These are phyloP conservation scores for Orbilia oligospora DNA, from an alignment of 2,329 filamentous ascomycete species.

Conservation along the genomic window DNA sequence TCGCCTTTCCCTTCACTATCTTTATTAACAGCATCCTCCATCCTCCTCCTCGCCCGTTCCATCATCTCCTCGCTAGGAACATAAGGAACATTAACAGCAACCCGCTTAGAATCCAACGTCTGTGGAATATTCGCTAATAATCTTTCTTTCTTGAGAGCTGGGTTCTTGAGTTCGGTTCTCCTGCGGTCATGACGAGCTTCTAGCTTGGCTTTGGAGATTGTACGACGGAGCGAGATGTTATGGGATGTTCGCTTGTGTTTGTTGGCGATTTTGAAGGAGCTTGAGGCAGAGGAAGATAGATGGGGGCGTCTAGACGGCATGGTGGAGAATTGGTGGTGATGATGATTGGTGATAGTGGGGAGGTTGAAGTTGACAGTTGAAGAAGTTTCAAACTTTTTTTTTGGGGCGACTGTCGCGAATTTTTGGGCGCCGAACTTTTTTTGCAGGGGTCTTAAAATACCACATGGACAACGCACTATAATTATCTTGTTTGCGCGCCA, in stretches of 20 bases:
- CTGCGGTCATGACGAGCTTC: conserved; percentile 83
- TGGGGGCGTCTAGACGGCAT: conserved; percentile 46
- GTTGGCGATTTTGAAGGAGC: conserved; percentile 75
- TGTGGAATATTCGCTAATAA: conserved; percentile 82
- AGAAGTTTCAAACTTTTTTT: conserved; percentile 4
- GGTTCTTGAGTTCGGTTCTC: conserved; percentile 87
- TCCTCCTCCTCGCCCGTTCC: conserved; percentile 47
- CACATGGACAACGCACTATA: conserved; percentile 6
- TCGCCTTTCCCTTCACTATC: conserved; percentile 11
- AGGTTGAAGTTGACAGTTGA: conserved; percentile 7
- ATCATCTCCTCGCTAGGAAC: conserved; percentile 49
- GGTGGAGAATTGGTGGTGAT: background rate
- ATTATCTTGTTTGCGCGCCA: no score
- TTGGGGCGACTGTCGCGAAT: background rate
- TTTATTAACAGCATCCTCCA: conserved; percentile 27
- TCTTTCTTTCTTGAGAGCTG: conserved; percentile 79
- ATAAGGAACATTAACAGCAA: conserved; percentile 66
- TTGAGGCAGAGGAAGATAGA: conserved; percentile 9
- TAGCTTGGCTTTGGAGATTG: conserved; percentile 79
- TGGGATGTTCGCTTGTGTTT: conserved; percentile 84
- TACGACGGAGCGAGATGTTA: conserved; percentile 84
- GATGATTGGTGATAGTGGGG: background rate
- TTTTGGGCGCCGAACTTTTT: background rate
- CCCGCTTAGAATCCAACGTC: conserved; percentile 88
- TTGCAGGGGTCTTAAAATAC: background rate